Evolutionary conservation across 805 yeast genomes (phyloP), one percentile per base, ranked within the genome.

Genomic region (Candida verbasci): DNA sequence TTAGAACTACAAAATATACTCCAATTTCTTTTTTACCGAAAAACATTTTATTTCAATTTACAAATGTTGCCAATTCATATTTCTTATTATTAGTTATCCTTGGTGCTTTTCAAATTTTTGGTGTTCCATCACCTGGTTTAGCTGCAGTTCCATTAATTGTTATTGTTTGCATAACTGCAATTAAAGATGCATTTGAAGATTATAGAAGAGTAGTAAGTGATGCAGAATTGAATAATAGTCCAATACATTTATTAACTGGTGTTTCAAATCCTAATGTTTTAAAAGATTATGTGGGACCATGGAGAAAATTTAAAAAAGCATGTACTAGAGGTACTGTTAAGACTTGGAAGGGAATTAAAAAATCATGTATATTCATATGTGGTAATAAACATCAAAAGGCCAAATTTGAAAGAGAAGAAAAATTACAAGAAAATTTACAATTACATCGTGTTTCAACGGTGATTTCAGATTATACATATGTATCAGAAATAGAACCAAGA

Each of bases 91-190:
- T 76, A 48, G 71, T 73, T 39, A 74, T 78, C 22, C 55, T 78
- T 44, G 82, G 82, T 9, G 64, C 67, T 6, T 80, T 81, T 56
- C 68, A 77, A 43, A 76, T 84, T 31, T 84, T 84, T 53, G 94
- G 94, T 31, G 88, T 82, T 15, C 69, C 75, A 22, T 68, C 68
- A 41, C 88, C 93, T 1, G 91, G 78, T 1, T 63, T 84, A 50
- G 82, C 84, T 15, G 85, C 88, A 2, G 89, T 83, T 23, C 94
- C 94, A 3, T 73, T 84, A 53, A 81, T 83, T 55, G 89, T 84
- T 38, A 83, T 84, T 64, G 88, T 84, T 14, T 66, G 70, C 37
- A 64, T 84, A 44, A 84, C 93, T 2, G 89, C 87, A 4, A 53
- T 80, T 44, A 81, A 82, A 50, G 93, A 85, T 58, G 89, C 82